Conservation (phyloP, 208 protist species). For the Phytomonas sp. region DNA sequence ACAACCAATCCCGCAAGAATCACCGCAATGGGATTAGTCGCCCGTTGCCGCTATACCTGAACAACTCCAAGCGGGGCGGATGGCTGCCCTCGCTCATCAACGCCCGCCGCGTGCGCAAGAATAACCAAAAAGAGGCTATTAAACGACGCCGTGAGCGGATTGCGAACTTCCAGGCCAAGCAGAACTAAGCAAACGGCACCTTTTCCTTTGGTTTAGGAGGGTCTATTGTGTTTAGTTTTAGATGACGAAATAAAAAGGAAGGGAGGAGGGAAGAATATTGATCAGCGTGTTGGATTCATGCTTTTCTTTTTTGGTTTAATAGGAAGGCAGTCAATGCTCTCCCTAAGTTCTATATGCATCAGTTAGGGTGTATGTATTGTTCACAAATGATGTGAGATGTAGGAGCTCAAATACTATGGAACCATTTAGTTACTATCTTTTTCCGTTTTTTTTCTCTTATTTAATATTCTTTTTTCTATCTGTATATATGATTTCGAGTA, state of each 20-base stretch:
- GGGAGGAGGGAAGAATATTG: neutral
- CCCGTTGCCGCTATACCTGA: constrained; percentile 54
- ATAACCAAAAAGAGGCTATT: constrained; percentile 80
- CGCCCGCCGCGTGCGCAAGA: constrained; percentile 78
- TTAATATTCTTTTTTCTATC: neutral
- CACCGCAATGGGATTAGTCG: constrained; percentile 89
- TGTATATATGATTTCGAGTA: too few species aligned
- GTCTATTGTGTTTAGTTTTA: constrained; percentile 1
- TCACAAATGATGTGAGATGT: too few species aligned
- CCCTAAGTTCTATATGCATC: neutral
- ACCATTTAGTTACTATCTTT: neutral
- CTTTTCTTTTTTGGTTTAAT: constrained; percentile 3
- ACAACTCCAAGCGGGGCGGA: constrained; percentile 73
- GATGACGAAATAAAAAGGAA: neutral
- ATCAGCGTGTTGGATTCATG: neutral
- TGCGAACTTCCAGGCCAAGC: constrained; percentile 36
- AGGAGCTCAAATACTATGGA: neutral
- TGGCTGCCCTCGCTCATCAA: constrained; percentile 80
- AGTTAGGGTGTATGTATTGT: too few species aligned
- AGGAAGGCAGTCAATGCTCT: neutral
- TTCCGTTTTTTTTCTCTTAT: neutral
- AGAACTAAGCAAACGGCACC: constrained; percentile 11
- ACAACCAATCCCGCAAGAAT: constrained; percentile 91
- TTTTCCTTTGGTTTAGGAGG: neutral
- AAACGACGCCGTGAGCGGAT: constrained; percentile 70